A percentile compares a stretch with the other conserved stretches of the same genome.
phyloP scores from a whole-genome alignment of 2,329 filamentous ascomycete genomes.

The Hymenoscyphus scutula region DNA sequence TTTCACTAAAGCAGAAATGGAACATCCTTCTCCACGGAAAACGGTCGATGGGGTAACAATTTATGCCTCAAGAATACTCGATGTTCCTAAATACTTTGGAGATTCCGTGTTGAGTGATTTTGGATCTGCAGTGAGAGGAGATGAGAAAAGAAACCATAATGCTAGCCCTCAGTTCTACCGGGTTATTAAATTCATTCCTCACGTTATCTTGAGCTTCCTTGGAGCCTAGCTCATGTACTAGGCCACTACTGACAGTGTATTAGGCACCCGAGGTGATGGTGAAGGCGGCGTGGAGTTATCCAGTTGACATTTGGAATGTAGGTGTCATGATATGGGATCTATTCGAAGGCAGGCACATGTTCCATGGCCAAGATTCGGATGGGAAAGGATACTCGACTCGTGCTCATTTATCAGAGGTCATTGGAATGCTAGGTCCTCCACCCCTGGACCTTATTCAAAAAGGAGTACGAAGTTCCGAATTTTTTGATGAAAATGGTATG shows the following conservation, averaged over 20 bases:
- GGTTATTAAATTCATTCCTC: too few relatives aligned
- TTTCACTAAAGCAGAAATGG: slow-evolving; percentile 29
- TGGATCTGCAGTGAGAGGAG: slow-evolving; percentile 43
- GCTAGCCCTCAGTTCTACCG: too few relatives aligned
- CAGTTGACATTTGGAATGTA: slow-evolving; percentile 9
- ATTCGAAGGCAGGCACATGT: slow-evolving; percentile 47
- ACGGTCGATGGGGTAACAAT: slow-evolving; percentile 40
- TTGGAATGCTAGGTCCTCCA: slow-evolving; percentile 20
- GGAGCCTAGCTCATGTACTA: slow-evolving; percentile 18
- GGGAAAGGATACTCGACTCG: slow-evolving; percentile 15
- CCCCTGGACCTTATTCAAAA: slow-evolving; percentile 15
- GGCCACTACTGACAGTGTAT: background rate
- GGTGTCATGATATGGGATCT: slow-evolving; percentile 42
- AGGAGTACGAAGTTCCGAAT: slow-evolving; percentile 15
- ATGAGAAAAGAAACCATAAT: slow-evolving; percentile 14
- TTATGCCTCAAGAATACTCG: slow-evolving; percentile 43
- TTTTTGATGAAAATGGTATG: slow-evolving; percentile 15
- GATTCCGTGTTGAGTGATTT: slow-evolving; percentile 48
- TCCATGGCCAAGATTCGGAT: slow-evolving; percentile 30
- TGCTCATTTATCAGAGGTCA: slow-evolving; percentile 22
- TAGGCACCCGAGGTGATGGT: background rate
- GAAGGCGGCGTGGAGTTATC: background rate
- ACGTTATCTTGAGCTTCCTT: slow-evolving; percentile 29
- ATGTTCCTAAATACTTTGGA: slow-evolving; percentile 35
- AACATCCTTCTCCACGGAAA: slow-evolving; percentile 41